Conservation (phyloP, 768 basidiomycete species). For the Tubosaeta brunneosetosa region DNA sequence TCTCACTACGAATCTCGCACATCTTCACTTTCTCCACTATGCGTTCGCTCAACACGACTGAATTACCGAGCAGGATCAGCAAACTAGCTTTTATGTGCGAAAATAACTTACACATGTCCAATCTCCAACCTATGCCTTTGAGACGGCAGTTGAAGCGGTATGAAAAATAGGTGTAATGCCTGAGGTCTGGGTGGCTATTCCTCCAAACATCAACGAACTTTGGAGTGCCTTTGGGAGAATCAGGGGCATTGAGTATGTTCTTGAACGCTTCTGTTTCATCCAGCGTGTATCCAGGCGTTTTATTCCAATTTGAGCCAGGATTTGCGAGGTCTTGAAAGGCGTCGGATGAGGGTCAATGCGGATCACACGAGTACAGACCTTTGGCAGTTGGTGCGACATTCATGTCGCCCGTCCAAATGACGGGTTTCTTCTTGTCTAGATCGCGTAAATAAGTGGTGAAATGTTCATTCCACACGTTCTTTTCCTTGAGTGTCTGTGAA, state of each 20-base stretch:
- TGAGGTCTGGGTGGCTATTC: slow-evolving; percentile 55
- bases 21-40: slow-evolving; percentile 59
- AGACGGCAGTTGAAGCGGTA: slow-evolving; percentile 75
- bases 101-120: slow-evolving; percentile 70
- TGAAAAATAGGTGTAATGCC: slow-evolving; percentile 82
- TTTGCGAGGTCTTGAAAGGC: slow-evolving; percentile 56
- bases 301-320: slow-evolving; percentile 78
- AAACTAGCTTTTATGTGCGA: not conserved
- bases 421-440: slow-evolving; percentile 73
- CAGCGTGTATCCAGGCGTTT: slow-evolving; percentile 80
- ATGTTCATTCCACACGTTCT: slow-evolving; percentile 75
- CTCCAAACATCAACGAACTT: slow-evolving; percentile 82
- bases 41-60: slow-evolving; percentile 75
- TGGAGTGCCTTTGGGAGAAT: slow-evolving; percentile 30
- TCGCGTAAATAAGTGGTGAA: slow-evolving; percentile 70
- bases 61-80: slow-evolving; percentile 2
- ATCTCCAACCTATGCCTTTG: slow-evolving; percentile 83
- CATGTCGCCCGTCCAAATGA: slow-evolving; percentile 85
- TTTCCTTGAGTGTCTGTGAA: slow-evolving; percentile 63
- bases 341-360: not conserved
- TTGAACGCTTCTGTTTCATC: slow-evolving; percentile 74
- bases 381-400: slow-evolving; percentile 79
- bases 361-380: slow-evolving; percentile 37
- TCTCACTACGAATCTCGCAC: slow-evolving; percentile 83
- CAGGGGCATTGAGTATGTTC: slow-evolving; percentile 56